Evolutionary conservation across 2,329 filamentous ascomycete genomes (phyloP), one percentile per base, ranked within the genome.

Genomic region (Colletotrichum noveboracense): DNA sequence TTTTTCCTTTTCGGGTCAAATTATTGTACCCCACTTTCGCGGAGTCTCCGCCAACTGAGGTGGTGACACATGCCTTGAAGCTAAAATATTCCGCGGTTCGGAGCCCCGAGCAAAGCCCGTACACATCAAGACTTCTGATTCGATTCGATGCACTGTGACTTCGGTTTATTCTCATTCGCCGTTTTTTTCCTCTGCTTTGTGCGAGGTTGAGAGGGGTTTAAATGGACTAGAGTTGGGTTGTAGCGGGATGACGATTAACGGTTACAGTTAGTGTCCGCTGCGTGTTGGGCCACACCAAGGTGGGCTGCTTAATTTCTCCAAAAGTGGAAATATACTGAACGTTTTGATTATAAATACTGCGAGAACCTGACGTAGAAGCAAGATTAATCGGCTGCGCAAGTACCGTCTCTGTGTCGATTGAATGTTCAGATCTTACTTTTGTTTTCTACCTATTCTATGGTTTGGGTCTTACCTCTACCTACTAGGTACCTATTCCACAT

Each of bases 351-450:
- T 21, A 21, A 24, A 52, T 52, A 13, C 43, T 21, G n/a, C 43
- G 43, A 52, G 43, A 21, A 21, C 43, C 43, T 52, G n/a, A 13
- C 43, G n/a, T 21, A 43, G 38, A 6, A 0, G 18, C 18, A 0
- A n/a, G 0, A n/a, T n/a, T 0, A 12, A n/a, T n/a, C 9, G 0
- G n/a, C 43, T 5, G n/a, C n/a, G 43, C 43, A 52, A 0, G 43
- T 3, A 21, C n/a, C 7, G 5, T 21, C n/a, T 52, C 43, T 24
- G 10, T 21, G 10, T 21, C 10, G 43, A 21, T 52, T 52, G 43
- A 52, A 52, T 52, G n/a, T 52, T 52, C 13, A 12, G 10, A 21
- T 21, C 0, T 0, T 38, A 38, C 16, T 38, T 38, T 18, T 18
- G 7, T 38, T 38, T 38, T 38, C 36, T 38, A 0, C 14, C 0